Percentiles rank a stretch among this genome's conserved stretches.
Conservation (phyloP, 2,329 filamentous ascomycete genomes). For the Colletotrichum sp. region DNA sequence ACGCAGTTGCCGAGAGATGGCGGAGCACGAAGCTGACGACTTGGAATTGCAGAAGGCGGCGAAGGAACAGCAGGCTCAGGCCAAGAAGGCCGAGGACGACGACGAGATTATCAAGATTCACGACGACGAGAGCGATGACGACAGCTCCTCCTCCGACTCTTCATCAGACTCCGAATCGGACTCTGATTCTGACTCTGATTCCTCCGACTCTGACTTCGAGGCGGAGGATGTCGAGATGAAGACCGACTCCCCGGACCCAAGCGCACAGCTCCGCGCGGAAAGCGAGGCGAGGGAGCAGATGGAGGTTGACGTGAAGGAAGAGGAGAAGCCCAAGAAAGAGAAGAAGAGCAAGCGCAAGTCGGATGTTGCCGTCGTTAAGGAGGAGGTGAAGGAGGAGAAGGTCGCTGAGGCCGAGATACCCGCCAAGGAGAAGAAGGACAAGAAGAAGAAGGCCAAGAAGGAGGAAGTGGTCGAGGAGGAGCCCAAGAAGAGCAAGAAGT, state of each 20-base stretch:
- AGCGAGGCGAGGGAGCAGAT: conserved; percentile 28
- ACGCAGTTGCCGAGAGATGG: background rate
- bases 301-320: conserved; percentile 25
- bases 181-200: conserved; percentile 11
- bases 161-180: conserved; percentile 18
- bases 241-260: conserved; percentile 19
- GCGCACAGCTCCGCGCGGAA: conserved; percentile 19
- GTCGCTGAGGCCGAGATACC: conserved; percentile 21
- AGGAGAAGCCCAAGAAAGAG: conserved; percentile 25
- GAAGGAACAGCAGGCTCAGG: conserved; percentile 26
- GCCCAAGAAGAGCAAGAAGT: conserved; percentile 25
- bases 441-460: conserved; percentile 23
- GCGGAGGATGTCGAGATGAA: conserved; percentile 28
- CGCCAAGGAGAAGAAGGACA: conserved; percentile 23
- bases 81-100: conserved; percentile 4
- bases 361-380: conserved; percentile 26
- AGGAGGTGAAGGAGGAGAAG: conserved; percentile 12
- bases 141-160: conserved; percentile 24
- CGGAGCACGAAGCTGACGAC: background rate
- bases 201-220: conserved; percentile 5
- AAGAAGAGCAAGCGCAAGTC: conserved; percentile 34
- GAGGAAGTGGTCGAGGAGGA: conserved; percentile 1
- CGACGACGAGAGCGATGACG: conserved; percentile 24
- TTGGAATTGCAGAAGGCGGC: conserved; percentile 26
- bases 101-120: conserved; percentile 20